phyloP scores from a whole-genome alignment of 306 rosid genomes.

The Cyclanthera cordifolia region DNA sequence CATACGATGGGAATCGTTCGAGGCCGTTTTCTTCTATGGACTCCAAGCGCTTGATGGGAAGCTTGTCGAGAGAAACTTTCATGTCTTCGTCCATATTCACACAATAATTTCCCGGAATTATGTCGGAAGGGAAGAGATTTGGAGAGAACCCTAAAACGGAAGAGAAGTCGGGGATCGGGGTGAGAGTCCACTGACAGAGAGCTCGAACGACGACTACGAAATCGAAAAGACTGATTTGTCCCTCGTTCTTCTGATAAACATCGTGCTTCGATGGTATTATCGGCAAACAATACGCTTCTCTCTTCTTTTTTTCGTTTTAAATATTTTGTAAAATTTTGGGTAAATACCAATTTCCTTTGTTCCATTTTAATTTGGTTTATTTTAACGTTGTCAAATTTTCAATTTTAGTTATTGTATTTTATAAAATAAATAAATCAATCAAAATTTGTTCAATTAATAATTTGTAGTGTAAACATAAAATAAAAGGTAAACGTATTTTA shows the following conservation, averaged over 20 bases:
- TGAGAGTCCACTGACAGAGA: conserved; percentile 6
- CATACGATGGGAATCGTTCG: conserved; percentile 72
- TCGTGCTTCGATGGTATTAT: background rate
- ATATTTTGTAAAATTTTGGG: too few species aligned
- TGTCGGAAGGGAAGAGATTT: background rate
- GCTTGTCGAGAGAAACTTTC: conserved; percentile 69
- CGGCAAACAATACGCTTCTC: too few species aligned
- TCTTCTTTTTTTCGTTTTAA: too few species aligned
- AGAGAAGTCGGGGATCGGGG: background rate
- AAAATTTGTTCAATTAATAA: too few species aligned
- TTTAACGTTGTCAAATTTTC: too few species aligned
- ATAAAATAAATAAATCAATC: too few species aligned
- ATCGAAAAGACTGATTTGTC: background rate
- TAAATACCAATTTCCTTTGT: too few species aligned
- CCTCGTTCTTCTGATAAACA: background rate
- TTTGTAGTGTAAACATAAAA: too few species aligned
- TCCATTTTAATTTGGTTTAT: too few species aligned
- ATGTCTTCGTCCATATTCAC: conserved; percentile 42
- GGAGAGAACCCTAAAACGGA: conserved; percentile 12
- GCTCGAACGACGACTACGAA: background rate
- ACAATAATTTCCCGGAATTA: background rate
- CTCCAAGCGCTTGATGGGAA: conserved; percentile 78
- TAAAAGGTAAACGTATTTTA: too few species aligned
- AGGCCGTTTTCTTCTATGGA: conserved; percentile 69
- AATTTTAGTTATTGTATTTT: too few species aligned